Evolutionary conservation across 225 moss, liverwort and hornwort genomes (phyloP).

Genomic region (Bryoerythrophyllum caledonicum): DNA sequence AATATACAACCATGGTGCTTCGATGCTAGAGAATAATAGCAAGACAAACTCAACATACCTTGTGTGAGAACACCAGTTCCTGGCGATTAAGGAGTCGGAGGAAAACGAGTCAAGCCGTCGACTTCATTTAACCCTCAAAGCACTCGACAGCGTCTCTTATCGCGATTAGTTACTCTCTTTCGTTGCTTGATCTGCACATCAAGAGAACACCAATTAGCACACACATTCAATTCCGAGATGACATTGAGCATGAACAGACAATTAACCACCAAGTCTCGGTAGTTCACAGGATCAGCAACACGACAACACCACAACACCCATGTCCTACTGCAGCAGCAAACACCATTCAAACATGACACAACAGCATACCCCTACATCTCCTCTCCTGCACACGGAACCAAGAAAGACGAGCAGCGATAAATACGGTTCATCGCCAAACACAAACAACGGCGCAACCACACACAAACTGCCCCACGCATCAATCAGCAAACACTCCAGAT

Average conservation of each 20-base stretch:
- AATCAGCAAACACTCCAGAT: conserved; percentile 1
- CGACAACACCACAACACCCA: neutral
- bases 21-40: neutral
- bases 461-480: neutral
- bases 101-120: neutral
- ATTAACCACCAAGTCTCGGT: neutral
- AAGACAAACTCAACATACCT: neutral
- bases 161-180: neutral
- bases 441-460: neutral
- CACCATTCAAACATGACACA: neutral
- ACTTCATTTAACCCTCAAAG: neutral
- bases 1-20: neutral
- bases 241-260: neutral
- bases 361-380: neutral
- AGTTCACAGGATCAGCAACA: neutral
- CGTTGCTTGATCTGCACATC: neutral
- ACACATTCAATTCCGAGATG: neutral
- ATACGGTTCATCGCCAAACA: conserved; percentile 1
- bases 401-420: neutral
- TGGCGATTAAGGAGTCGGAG: neutral
- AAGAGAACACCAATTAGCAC: neutral
- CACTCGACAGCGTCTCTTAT: neutral
- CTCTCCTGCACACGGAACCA: neutral
- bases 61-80: neutral
- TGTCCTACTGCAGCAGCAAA: neutral